A percentile compares a stretch with the other conserved stretches of the same genome.
Conservation (phyloP, 2,329 filamentous ascomycete genomes). For the Pyricularia sp. region DNA sequence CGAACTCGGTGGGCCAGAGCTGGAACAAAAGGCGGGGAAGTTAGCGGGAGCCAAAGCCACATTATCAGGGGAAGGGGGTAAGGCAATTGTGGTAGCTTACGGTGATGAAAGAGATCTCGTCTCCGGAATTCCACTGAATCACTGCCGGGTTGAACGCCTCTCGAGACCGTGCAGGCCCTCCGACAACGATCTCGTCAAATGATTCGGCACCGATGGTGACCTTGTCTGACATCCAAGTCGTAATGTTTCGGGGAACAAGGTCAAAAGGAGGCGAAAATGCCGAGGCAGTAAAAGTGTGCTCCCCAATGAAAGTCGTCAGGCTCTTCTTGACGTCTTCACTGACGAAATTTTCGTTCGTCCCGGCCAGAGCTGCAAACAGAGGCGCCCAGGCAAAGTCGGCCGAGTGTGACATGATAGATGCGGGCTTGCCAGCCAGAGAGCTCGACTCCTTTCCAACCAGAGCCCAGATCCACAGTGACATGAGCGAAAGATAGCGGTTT, state of each 20-base stretch:
- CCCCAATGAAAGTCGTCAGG: constrained; percentile 38
- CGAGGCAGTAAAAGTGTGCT: constrained; percentile 41
- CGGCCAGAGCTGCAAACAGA: constrained; percentile 43
- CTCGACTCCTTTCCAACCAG: constrained; percentile 38
- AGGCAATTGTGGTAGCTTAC: background rate
- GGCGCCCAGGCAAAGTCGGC: constrained; percentile 50
- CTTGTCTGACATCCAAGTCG: constrained; percentile 44
- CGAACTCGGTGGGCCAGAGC: constrained; percentile 23
- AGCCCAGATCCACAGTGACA: constrained; percentile 50
- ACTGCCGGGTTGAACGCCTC: constrained; percentile 49
- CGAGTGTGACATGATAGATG: constrained; percentile 40
- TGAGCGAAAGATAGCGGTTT: constrained; percentile 50
- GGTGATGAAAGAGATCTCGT: constrained; percentile 22
- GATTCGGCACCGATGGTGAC: constrained; percentile 52
- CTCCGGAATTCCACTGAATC: constrained; percentile 44
- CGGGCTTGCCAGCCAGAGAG: constrained; percentile 16
- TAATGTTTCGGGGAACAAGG: constrained; percentile 45
- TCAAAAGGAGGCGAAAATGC: constrained; percentile 52
- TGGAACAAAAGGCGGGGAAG: constrained; percentile 18
- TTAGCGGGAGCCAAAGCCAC: background rate
- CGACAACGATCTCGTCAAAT: constrained; percentile 44
- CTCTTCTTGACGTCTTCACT: constrained; percentile 27
- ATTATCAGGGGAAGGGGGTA: background rate
- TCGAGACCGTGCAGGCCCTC: constrained; percentile 41
- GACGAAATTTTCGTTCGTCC: constrained; percentile 37